Evolutionary conservation across 2,329 filamentous ascomycete genomes (phyloP), one percentile per base, ranked within the genome.

Genomic region (Phialophora chinensis): DNA sequence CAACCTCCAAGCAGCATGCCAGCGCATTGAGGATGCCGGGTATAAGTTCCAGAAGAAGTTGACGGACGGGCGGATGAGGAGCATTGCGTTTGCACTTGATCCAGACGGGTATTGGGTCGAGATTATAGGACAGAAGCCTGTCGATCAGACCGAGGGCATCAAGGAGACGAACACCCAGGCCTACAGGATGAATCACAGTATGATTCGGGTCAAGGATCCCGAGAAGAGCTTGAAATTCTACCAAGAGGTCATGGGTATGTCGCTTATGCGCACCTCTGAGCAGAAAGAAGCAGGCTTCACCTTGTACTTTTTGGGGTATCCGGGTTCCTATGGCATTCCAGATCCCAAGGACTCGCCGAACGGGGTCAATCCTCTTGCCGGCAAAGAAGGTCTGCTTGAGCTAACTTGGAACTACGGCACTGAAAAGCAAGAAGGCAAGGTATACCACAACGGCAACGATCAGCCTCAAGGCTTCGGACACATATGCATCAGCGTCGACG

Each of bases 11-110:
- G 92, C 90, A 2, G 93, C 94, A 1, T 98, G 95, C 83, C 83
- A 93, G 82, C 87, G 93, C 65, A 86, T 99, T 67, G 92, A 96
- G 78, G 91, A 94, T 76, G 93, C 91, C 6, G 93, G 93, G 0
- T 97, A 97, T 81, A 86, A 86, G 69, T 99, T 98, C 81, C 92
- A 98, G 84, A 98, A 98, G 87, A 96, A 92, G 81, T 83, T 98
- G 65, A 88, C 88, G 0, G 94, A 98, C 72, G 95, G 95, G 2
- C 86, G 90, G 65, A 96, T 96, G 91, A 86, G 85, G 74, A 81
- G 91, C 75, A 96, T 98, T 74, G 95, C 94, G 0, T 98, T 98
- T 76, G 93, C 85, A 1, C 86, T 97, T 62, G 93, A 96, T 73
- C 93, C 93, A 0, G 92, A 97, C 78, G 90, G 88, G 42, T 94